Evolutionary conservation across 768 basidiomycete genomes (phyloP).

Genomic region (Termitomyces sp.): DNA sequence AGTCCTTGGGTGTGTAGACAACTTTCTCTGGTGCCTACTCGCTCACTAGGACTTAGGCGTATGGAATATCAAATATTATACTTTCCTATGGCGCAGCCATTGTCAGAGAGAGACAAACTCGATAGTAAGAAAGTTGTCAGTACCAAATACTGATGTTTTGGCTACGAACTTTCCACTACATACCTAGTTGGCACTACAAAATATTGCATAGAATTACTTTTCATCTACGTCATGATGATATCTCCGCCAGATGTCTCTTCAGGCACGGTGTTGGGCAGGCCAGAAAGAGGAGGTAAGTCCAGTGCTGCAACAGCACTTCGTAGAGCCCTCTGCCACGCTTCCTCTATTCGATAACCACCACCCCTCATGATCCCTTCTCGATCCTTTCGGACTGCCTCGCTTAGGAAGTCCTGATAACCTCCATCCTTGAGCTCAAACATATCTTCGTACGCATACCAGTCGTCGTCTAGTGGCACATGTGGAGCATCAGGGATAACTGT

Average conservation of each 20-base stretch:
- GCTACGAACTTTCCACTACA: background rate
- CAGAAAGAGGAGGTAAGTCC: constrained; percentile 50
- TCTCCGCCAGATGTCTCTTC: constrained; percentile 30
- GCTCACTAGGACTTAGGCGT: constrained; percentile 27
- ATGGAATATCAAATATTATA: constrained; percentile 78
- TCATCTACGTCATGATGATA: constrained; percentile 35
- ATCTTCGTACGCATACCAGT: constrained; percentile 73
- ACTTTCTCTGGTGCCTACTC: background rate
- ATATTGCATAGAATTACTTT: background rate
- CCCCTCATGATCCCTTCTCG: constrained; percentile 75
- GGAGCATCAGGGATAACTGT: constrained; percentile 72
- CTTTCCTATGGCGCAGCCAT: constrained; percentile 65
- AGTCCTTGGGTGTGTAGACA: constrained; percentile 13
- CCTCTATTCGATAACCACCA: constrained; percentile 76
- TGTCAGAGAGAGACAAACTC: constrained; percentile 47
- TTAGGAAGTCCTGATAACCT: constrained; percentile 66
- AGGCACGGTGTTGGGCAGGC: constrained; percentile 12
- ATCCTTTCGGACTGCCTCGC: constrained; percentile 72
- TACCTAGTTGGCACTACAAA: no score
- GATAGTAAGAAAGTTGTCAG: constrained; percentile 50
- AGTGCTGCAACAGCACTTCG: constrained; percentile 68
- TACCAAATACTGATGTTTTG: constrained; percentile 22
- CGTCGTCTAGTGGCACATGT: constrained; percentile 72
- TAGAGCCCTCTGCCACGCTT: constrained; percentile 83
- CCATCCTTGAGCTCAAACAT: constrained; percentile 46